Percentiles rank a stretch among this genome's conserved stretches.
These are phyloP conservation scores for Trichophyton benhamiae DNA, from an alignment of 2,329 filamentous ascomycete species.

Conservation along the genomic window DNA sequence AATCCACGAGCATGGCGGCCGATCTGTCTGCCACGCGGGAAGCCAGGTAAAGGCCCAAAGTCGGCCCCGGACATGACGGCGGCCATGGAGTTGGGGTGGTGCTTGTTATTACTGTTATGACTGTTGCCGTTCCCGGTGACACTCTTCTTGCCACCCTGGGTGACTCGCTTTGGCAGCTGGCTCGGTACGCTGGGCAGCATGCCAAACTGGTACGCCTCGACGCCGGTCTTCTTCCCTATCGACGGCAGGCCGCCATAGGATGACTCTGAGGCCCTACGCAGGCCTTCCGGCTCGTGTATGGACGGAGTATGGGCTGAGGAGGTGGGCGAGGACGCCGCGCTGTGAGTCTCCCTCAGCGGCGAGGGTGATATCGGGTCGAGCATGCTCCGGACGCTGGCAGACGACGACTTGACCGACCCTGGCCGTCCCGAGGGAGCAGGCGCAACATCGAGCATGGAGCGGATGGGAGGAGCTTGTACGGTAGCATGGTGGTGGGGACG, in stretches of 20 bases:
- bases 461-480: conserved; percentile 50
- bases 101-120: conserved; percentile 7
- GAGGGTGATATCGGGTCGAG: conserved; percentile 25
- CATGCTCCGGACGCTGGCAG: conserved; percentile 22
- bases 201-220: conserved; percentile 32
- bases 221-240: conserved; percentile 16
- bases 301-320: conserved; percentile 18
- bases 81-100: conserved; percentile 35
- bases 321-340: conserved; percentile 23
- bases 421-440: conserved; percentile 28
- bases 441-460: conserved; percentile 54
- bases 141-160: conserved; percentile 29
- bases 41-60: conserved; percentile 24
- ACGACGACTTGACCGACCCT: conserved; percentile 22
- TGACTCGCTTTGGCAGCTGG: conserved; percentile 31
- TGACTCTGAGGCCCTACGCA: conserved; percentile 25
- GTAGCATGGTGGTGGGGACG: conserved; percentile 44
- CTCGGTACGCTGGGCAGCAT: conserved; percentile 35
- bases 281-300: conserved; percentile 25
- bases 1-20: conserved; percentile 31
- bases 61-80: conserved; percentile 33
- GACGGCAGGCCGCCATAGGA: conserved; percentile 16
- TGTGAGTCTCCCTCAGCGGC: conserved; percentile 24
- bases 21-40: conserved; percentile 25
- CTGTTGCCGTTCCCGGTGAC: conserved; percentile 11